These are phyloP conservation scores for Sutorius eximius DNA, from an alignment of 1,284 basidiomycete species.

Conservation along the genomic window DNA sequence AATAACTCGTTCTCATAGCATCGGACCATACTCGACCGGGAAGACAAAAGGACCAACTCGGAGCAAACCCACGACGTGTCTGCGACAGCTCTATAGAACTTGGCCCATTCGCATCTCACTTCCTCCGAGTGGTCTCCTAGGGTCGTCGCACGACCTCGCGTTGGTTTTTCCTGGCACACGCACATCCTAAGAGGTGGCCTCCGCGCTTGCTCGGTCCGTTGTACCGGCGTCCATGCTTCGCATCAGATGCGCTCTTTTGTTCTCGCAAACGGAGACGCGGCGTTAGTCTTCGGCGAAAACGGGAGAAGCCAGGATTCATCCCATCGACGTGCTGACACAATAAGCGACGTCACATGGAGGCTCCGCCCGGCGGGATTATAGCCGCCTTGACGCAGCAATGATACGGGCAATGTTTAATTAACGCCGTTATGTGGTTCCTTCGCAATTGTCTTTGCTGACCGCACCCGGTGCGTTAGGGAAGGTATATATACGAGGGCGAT, in stretches of 20 bases:
- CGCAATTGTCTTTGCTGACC: conserved; percentile 20
- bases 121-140: not conserved
- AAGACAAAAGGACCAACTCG: conserved; percentile 16
- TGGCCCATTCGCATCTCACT: not conserved
- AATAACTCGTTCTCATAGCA: conserved; percentile 16
- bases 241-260: conserved; percentile 15
- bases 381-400: conserved; percentile 5
- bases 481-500: conserved; percentile 23
- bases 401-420: conserved; percentile 1
- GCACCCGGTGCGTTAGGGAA: not conserved
- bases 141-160: not conserved
- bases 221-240: not conserved
- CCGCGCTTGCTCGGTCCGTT: not conserved
- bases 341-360: conserved; percentile 6
- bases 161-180: not conserved
- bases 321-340: conserved; percentile 12
- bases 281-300: not conserved
- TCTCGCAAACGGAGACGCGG: conserved; percentile 9
- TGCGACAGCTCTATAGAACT: not conserved
- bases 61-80: not conserved
- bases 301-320: not conserved
- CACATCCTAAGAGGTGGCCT: not conserved
- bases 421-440: not conserved
- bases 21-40: not conserved
- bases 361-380: conserved; percentile 1